Evolutionary conservation across 2,329 filamentous ascomycete species (phyloP).

Genomic region (Claviceps quebecensis): DNA sequence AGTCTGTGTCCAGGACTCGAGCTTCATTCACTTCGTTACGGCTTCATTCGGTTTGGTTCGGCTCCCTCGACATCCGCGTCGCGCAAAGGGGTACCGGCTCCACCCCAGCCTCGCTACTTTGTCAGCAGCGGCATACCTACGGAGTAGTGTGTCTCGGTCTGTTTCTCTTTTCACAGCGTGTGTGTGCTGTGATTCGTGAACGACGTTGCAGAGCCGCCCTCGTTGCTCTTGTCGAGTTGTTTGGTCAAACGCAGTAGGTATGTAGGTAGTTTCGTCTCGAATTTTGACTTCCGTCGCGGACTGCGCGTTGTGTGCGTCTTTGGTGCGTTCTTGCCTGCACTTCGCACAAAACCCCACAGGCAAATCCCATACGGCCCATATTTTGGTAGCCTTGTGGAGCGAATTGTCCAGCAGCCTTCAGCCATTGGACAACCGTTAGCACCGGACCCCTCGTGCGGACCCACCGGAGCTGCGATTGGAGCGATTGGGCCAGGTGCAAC

Average conservation of each 20-base stretch:
- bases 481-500: not conserved
- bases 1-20: not conserved
- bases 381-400: not conserved
- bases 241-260: not conserved
- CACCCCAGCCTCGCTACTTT: not conserved
- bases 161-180: not conserved
- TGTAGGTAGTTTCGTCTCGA: not conserved
- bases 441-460: not conserved
- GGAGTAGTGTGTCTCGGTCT: not conserved
- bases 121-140: not conserved
- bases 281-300: not conserved
- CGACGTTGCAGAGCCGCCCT: too few relatives aligned
- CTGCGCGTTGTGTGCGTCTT: not conserved
- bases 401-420: not conserved
- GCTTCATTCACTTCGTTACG: not conserved
- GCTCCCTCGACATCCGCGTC: conserved; percentile 3
- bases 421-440: conserved; percentile 1
- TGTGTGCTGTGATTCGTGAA: too few relatives aligned
- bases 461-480: not conserved
- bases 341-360: too few relatives aligned
- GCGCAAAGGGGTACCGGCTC: conserved; percentile 1
- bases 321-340: too few relatives aligned
- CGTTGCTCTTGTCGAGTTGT: not conserved
- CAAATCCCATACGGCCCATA: not conserved
- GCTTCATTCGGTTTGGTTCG: not conserved